Evolutionary conservation across 2,329 filamentous ascomycete genomes (phyloP).

Genomic region (Penicillium paneum): DNA sequence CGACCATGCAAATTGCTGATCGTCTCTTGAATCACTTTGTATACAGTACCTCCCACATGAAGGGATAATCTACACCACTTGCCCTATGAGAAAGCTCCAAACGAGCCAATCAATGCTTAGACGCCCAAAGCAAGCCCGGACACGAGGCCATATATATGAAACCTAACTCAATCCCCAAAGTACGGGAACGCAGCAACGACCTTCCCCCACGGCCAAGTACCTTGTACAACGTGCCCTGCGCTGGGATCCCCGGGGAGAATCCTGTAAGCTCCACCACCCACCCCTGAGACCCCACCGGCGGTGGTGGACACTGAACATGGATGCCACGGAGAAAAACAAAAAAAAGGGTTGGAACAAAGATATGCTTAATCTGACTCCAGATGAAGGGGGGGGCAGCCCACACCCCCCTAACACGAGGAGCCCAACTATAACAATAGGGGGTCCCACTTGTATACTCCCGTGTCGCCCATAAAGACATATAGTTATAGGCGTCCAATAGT

Average conservation of each 20-base stretch:
- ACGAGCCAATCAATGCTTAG: not conserved
- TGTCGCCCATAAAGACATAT: not conserved
- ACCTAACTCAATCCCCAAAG: not conserved
- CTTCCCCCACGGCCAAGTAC: conserved; percentile 4
- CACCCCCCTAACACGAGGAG: conserved; percentile 7
- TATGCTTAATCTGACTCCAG: conserved; percentile 31
- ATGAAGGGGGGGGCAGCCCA: conserved; percentile 15
- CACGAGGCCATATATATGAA: not conserved
- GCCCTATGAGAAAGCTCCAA: not conserved
- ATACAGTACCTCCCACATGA: conserved; percentile 6
- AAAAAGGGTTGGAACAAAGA: conserved; percentile 23
- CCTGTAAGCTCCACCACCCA: conserved; percentile 22
- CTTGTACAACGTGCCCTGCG: conserved; percentile 11
- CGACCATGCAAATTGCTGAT: not conserved
- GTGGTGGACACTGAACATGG: conserved; percentile 28
- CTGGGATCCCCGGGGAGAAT: conserved; percentile 22
- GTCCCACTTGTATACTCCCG: not conserved
- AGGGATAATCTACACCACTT: not conserved
- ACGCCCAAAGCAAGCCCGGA: not conserved
- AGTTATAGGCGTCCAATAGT: not conserved
- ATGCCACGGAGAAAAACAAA: conserved; percentile 25
- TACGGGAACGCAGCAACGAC: not conserved
- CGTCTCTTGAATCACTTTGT: not conserved
- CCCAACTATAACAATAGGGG: conserved; percentile 1
- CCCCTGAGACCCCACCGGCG: conserved; percentile 19